A percentile compares a stretch with the other conserved stretches of the same genome.
Conservation (phyloP, 768 basidiomycete species). For the Boletus pseudopeckii region DNA sequence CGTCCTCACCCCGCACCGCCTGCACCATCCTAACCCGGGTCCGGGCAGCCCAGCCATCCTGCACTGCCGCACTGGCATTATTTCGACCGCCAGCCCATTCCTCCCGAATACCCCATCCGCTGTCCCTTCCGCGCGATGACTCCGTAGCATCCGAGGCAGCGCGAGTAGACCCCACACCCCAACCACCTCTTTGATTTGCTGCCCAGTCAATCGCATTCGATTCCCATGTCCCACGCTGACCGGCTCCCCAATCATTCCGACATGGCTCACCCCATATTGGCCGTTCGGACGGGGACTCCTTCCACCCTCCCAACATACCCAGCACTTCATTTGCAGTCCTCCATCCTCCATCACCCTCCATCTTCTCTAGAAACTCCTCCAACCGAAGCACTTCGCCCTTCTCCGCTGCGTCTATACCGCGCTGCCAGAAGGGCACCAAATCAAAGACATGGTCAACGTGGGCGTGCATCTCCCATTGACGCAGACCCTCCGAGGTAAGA, state of each 20-base stretch:
- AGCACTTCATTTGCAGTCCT: constrained; percentile 28
- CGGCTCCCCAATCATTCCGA: constrained; percentile 7
- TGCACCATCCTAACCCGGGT: not conserved
- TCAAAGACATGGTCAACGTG: constrained; percentile 48
- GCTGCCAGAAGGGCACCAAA: constrained; percentile 53
- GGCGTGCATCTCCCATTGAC: constrained; percentile 27
- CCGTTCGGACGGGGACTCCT: constrained; percentile 1
- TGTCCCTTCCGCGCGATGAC: constrained; percentile 10
- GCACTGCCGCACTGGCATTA: not conserved
- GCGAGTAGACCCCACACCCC: constrained; percentile 7
- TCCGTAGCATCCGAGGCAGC: constrained; percentile 21
- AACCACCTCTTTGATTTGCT: constrained; percentile 8
- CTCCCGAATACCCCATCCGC: constrained; percentile 18
- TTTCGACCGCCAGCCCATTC: constrained; percentile 9
- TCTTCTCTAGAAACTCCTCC: constrained; percentile 44
- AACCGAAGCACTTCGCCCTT: constrained; percentile 40
- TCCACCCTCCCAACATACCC: constrained; percentile 29
- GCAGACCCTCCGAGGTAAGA: constrained; percentile 29
- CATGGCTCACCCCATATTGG: constrained; percentile 9
- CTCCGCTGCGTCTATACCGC: constrained; percentile 46
- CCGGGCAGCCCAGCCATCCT: constrained; percentile 1
- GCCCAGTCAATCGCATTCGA: not conserved
- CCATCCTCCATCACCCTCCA: constrained; percentile 36
- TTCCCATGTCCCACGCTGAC: constrained; percentile 10
- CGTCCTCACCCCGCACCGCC: not conserved